Conservation (phyloP, 2,329 filamentous ascomycete genomes). For the Akanthomyces dipterigenus region DNA sequence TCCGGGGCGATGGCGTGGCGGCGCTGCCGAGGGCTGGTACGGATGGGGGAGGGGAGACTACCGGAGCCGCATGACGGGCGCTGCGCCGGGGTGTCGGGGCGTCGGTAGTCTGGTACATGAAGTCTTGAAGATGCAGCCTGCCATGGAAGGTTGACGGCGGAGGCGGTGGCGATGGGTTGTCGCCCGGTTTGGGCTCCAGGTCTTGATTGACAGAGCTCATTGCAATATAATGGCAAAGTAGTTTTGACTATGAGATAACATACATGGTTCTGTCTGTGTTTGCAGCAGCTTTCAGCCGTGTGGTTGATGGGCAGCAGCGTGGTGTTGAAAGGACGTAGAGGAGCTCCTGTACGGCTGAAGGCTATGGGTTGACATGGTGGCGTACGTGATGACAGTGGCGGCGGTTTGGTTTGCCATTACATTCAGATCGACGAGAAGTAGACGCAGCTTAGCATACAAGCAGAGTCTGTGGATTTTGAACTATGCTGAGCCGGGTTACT, state of each 20-base stretch:
- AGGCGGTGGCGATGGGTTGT: background rate
- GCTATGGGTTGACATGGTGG: background rate
- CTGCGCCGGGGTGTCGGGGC: slow-evolving; percentile 24
- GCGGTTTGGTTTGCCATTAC: background rate
- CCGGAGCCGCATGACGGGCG: slow-evolving; percentile 19
- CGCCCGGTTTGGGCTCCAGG: background rate
- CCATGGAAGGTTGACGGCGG: slow-evolving; percentile 35
- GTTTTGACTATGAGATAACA: background rate
- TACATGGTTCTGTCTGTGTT: background rate
- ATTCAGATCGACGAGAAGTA: too few relatives aligned
- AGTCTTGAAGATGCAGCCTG: slow-evolving; percentile 37
- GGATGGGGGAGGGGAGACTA: slow-evolving; percentile 13
- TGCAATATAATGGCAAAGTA: background rate
- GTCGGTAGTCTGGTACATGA: slow-evolving; percentile 28
- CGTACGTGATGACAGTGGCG: background rate
- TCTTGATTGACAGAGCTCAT: background rate
- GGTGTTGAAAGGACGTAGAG: background rate
- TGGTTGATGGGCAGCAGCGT: background rate
- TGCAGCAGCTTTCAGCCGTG: background rate
- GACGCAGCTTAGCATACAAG: background rate
- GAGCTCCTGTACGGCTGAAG: background rate
- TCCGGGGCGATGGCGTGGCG: slow-evolving; percentile 9
- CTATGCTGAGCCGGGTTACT: too few relatives aligned
- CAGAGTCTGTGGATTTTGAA: background rate
- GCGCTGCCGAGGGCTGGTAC: slow-evolving; percentile 13